Evolutionary conservation across 2,329 filamentous ascomycete species (phyloP), one percentile per base, ranked within the genome.

Genomic region (Ophiostoma australiae): DNA sequence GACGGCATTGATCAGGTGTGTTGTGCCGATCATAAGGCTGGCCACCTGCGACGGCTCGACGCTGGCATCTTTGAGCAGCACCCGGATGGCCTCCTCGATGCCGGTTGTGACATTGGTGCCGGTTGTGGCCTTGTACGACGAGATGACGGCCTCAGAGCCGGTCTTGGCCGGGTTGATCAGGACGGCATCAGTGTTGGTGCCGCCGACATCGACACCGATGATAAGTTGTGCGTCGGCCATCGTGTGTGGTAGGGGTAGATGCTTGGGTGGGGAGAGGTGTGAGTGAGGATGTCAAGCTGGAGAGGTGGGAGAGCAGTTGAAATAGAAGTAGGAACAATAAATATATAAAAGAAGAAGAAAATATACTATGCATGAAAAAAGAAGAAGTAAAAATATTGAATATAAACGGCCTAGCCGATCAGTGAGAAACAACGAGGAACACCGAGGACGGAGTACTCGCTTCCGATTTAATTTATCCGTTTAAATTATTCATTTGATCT

Each of bases 151-250:
- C 17, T 70, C 82, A 74, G 76, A 61, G 76, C 76, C 77, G 23
- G 68, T 37, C 61, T 70, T 73, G 67, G 61, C 73, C 11, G 74
- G 72, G 67, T 77, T 75, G 33, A 77, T 72, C 39, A 76, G 72
- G 17, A 77, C 75, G 48, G 75, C 75, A 72, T 78, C 77, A 68
- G 73, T 78, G 70, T 74, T 74, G 41, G 63, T 75, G 48, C 70
- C 70, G 68, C 82, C 82, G 8, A 84, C 82, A 69, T 83, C 82
- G 67, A 84, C 81, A 63, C 82, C 82, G 41, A 84, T 81, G 69
- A 72, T 72, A 15, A 72, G 65, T 61, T 70, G 35, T 58, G 52
- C 5, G 37, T 10, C 37, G 13, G 68, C 7, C 35, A 65, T 48
- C 15, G 23, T 58, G 10, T 27, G 20, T 58, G 52, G n/a, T 27